phyloP scores from a whole-genome alignment of 2,329 filamentous ascomycete genomes.

The Chalara sp. region DNA sequence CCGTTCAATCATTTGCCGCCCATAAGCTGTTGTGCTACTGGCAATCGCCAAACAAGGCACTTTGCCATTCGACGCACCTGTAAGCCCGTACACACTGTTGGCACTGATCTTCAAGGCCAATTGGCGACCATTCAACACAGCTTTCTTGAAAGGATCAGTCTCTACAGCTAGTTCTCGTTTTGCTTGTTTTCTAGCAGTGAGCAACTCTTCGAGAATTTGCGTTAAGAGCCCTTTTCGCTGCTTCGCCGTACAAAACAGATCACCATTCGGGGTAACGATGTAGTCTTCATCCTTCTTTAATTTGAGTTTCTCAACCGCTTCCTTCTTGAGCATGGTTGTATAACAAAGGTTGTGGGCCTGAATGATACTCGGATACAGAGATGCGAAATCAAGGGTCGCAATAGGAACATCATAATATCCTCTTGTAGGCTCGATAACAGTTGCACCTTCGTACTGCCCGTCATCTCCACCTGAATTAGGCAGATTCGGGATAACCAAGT shows the following conservation, averaged over 20 bases:
- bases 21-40: conserved; percentile 94
- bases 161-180: conserved; percentile 85
- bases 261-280: conserved; percentile 89
- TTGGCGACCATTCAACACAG: conserved; percentile 94
- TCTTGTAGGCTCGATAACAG: conserved; percentile 90
- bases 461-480: conserved; percentile 59
- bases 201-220: conserved; percentile 90
- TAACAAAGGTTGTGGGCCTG: conserved; percentile 98
- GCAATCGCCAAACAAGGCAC: conserved; percentile 91
- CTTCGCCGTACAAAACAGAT: conserved; percentile 84
- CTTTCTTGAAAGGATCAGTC: conserved; percentile 95
- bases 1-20: conserved; percentile 97
- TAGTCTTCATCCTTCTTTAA: conserved; percentile 90
- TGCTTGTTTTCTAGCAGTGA: conserved; percentile 87
- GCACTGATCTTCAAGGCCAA: conserved; percentile 93
- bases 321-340: conserved; percentile 81
- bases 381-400: conserved; percentile 96
- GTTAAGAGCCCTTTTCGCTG: conserved; percentile 86
- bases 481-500: conserved; percentile 88
- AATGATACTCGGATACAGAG: conserved; percentile 97
- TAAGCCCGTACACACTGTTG: conserved; percentile 96
- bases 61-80: conserved; percentile 92
- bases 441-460: conserved; percentile 95
- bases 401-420: conserved; percentile 94
- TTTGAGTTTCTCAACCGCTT: conserved; percentile 65